Conservation (phyloP, 2,329 filamentous ascomycete genomes). For the Fusarium burgessii region DNA sequence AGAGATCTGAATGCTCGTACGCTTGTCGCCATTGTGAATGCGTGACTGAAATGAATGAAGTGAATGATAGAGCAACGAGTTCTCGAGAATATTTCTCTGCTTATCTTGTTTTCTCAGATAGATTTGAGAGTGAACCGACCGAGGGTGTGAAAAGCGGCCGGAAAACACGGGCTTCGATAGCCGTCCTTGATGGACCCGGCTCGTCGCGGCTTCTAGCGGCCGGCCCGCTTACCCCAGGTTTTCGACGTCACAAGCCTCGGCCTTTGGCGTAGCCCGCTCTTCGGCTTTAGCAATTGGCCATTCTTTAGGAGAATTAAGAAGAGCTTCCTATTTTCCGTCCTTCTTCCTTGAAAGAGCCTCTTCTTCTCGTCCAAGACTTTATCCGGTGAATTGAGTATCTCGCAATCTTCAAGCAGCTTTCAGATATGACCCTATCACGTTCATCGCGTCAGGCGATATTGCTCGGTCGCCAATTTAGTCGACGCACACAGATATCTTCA, state of each 20-base stretch:
- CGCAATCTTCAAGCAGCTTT: constrained; percentile 4
- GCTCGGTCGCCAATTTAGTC: constrained; percentile 48
- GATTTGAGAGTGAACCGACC: constrained; percentile 15
- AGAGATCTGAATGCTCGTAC: constrained; percentile 54
- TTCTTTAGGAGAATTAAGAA: constrained; percentile 23
- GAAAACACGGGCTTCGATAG: constrained; percentile 37
- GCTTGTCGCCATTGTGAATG: constrained; percentile 56
- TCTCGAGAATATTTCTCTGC: constrained; percentile 9
- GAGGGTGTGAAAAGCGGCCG: constrained; percentile 37
- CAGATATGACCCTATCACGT: constrained; percentile 61
- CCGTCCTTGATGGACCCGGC: constrained; percentile 28
- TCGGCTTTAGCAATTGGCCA: constrained; percentile 18
- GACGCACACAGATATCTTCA: constrained; percentile 49
- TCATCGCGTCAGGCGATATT: constrained; percentile 61
- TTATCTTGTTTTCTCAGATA: constrained; percentile 4
- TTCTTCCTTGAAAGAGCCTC: constrained; percentile 19
- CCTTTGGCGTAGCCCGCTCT: constrained; percentile 33
- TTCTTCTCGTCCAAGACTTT: constrained; percentile 6
- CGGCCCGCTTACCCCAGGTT: constrained; percentile 46
- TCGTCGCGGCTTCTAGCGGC: constrained; percentile 42
- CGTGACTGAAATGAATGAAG: background rate
- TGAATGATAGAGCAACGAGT: background rate
- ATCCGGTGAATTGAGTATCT: background rate
- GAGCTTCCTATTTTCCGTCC: constrained; percentile 5
- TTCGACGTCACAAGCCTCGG: constrained; percentile 48